These are phyloP conservation scores for Cladochytrium replicatum DNA, from an alignment of 192 early-diverging fungal species.

Conservation along the genomic window DNA sequence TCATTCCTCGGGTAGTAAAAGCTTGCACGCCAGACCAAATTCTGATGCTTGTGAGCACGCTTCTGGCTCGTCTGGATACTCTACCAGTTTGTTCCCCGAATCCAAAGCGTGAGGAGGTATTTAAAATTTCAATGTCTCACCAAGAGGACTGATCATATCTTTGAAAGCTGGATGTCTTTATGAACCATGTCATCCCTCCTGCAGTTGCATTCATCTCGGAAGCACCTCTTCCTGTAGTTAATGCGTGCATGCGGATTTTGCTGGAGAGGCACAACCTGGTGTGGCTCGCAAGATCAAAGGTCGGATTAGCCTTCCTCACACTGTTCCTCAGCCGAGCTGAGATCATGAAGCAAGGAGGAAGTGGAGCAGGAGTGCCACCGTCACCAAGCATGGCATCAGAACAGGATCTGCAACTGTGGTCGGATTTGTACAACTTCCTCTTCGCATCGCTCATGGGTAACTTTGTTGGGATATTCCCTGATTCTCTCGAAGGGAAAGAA, in stretches of 20 bases:
- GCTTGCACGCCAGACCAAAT: conserved; percentile 70
- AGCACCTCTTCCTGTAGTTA: conserved; percentile 71
- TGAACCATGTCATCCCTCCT: conserved; percentile 80
- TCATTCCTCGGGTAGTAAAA: conserved; percentile 74
- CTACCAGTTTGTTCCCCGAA: conserved; percentile 39
- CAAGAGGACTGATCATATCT: conserved; percentile 6
- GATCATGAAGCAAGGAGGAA: conserved; percentile 64
- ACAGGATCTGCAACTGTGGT: conserved; percentile 27
- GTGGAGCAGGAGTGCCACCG: conserved; percentile 4
- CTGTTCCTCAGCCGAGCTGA: conserved; percentile 84
- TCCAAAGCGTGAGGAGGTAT: not conserved
- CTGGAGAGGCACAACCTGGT: conserved; percentile 84
- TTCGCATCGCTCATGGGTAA: conserved; percentile 67
- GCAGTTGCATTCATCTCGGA: conserved; percentile 72
- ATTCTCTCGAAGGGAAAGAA: conserved; percentile 6
- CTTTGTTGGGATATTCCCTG: conserved; percentile 70
- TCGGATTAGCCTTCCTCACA: conserved; percentile 80
- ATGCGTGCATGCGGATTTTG: conserved; percentile 67
- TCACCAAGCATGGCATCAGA: conserved; percentile 12
- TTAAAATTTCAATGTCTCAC: not conserved
- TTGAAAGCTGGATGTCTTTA: conserved; percentile 73
- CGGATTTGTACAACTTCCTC: conserved; percentile 75
- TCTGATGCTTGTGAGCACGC: conserved; percentile 57
- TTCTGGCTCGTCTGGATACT: conserved; percentile 35
- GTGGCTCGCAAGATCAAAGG: conserved; percentile 72